Conservation (phyloP, 768 basidiomycete genomes). For the Coprinopsis cinerea region DNA sequence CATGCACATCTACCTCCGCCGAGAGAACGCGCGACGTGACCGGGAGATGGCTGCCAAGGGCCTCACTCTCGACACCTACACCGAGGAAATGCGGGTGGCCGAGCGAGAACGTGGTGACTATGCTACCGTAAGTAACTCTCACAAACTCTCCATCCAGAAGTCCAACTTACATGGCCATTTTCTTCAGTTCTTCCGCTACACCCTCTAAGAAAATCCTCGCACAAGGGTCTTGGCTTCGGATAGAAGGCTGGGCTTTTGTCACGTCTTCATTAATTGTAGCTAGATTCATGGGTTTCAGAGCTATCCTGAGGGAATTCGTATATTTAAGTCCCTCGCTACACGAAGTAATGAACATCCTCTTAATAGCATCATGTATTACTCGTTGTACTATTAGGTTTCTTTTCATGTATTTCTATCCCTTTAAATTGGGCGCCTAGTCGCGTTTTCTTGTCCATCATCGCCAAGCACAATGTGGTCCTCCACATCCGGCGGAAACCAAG, state of each 20-base stretch:
- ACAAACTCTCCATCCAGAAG: not conserved
- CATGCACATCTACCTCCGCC: slow-evolving; percentile 23
- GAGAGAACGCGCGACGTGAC: slow-evolving; percentile 24
- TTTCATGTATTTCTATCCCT: not conserved
- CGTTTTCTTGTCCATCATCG: too few relatives aligned
- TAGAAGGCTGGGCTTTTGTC: not conserved
- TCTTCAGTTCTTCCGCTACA: slow-evolving; percentile 27
- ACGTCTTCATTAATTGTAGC: not conserved
- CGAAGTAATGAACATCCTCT: not conserved
- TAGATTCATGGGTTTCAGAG: not conserved
- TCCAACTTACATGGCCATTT: not conserved
- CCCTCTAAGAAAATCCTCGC: slow-evolving; percentile 11
- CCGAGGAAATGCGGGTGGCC: slow-evolving; percentile 22
- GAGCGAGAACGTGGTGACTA: slow-evolving; percentile 27
- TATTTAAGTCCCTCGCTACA: not conserved
- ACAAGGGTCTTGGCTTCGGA: not conserved
- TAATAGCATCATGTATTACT: not conserved
- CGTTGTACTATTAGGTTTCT: not conserved
- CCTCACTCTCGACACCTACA: slow-evolving; percentile 22
- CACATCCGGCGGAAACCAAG: too few relatives aligned
- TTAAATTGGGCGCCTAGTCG: too few relatives aligned
- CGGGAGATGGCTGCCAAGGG: slow-evolving; percentile 18
- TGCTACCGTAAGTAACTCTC: slow-evolving; percentile 21
- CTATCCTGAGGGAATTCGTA: not conserved
- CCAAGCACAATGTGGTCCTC: too few relatives aligned